These are phyloP conservation scores for Penicillium sp. DNA, from an alignment of 2,329 filamentous ascomycete species.

Conservation along the genomic window DNA sequence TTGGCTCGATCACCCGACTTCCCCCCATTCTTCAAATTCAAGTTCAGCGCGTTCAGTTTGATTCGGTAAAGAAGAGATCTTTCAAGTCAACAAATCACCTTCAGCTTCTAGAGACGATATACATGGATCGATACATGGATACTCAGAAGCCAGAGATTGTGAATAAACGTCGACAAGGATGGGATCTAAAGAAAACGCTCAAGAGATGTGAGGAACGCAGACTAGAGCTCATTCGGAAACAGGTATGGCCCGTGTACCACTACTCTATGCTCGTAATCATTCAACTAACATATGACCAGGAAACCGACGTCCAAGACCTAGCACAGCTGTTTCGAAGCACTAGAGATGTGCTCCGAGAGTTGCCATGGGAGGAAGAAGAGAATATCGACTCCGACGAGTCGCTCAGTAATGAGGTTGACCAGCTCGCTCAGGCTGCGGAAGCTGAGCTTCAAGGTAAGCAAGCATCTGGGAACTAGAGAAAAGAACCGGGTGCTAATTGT, in stretches of 20 bases:
- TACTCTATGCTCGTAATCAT: not conserved
- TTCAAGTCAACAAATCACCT: constrained; percentile 79
- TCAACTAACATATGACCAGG: constrained; percentile 9
- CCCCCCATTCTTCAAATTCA: constrained; percentile 88
- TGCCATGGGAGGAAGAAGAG: constrained; percentile 5
- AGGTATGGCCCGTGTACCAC: constrained; percentile 24
- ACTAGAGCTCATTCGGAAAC: constrained; percentile 46
- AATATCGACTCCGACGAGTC: constrained; percentile 41
- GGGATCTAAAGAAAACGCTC: constrained; percentile 73
- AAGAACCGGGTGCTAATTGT: not conserved
- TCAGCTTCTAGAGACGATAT: constrained; percentile 77
- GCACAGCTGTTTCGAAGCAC: constrained; percentile 22
- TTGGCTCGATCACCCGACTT: constrained; percentile 72
- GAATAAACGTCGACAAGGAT: constrained; percentile 68
- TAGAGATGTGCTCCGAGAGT: constrained; percentile 45
- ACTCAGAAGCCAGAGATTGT: constrained; percentile 65
- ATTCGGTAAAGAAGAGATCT: constrained; percentile 61
- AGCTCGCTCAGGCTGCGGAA: constrained; percentile 50
- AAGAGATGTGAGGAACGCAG: constrained; percentile 57
- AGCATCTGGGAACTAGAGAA: constrained; percentile 13
- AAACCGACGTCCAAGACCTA: constrained; percentile 15
- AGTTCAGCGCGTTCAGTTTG: constrained; percentile 80
- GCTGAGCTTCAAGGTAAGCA: constrained; percentile 53
- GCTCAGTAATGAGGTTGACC: constrained; percentile 49
- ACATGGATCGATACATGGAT: constrained; percentile 84